A percentile compares a stretch with the other conserved stretches of the same genome.
phyloP scores from a whole-genome alignment of 139 green algal species.

The Nannochloris sp. region DNA sequence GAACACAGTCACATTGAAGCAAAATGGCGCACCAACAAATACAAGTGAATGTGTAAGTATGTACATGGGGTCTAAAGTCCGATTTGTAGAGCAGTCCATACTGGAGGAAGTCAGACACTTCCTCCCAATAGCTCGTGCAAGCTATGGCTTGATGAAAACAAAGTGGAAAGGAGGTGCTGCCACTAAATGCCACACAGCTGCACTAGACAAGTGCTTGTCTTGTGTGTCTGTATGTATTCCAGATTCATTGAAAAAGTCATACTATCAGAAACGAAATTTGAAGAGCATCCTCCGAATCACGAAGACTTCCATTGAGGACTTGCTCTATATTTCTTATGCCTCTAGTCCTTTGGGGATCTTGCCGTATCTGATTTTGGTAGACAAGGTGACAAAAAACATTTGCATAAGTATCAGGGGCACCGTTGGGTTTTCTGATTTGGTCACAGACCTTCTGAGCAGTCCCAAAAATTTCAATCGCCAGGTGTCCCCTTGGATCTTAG shows the following conservation, averaged over 20 bases:
- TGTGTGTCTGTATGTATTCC: neutral
- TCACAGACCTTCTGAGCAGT: slow-evolving; percentile 19
- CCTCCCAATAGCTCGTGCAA: too few species aligned
- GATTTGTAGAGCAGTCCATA: too few species aligned
- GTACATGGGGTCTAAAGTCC: too few species aligned
- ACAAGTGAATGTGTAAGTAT: too few species aligned
- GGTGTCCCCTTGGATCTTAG: neutral
- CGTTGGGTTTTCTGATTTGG: slow-evolving; percentile 18
- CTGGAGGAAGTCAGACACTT: too few species aligned
- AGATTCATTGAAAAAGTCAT: neutral
- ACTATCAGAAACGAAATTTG: slow-evolving; percentile 25
- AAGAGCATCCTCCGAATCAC: slow-evolving; percentile 26
- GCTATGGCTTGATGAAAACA: too few species aligned
- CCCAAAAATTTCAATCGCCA: slow-evolving; percentile 11
- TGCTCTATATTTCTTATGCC: slow-evolving; percentile 18
- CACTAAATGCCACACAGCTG: neutral
- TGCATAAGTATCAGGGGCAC: slow-evolving; percentile 23
- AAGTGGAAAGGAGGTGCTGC: too few species aligned
- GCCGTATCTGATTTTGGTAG: slow-evolving; percentile 47
- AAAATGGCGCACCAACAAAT: too few species aligned
- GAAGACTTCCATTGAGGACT: slow-evolving; percentile 4
- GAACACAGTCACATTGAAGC: too few species aligned
- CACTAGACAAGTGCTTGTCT: neutral
- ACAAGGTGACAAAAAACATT: slow-evolving; percentile 12
- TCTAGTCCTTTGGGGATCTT: slow-evolving; percentile 24